Conservation (phyloP, 2,329 filamentous ascomycete genomes). For the Aspergillus udagawae region DNA sequence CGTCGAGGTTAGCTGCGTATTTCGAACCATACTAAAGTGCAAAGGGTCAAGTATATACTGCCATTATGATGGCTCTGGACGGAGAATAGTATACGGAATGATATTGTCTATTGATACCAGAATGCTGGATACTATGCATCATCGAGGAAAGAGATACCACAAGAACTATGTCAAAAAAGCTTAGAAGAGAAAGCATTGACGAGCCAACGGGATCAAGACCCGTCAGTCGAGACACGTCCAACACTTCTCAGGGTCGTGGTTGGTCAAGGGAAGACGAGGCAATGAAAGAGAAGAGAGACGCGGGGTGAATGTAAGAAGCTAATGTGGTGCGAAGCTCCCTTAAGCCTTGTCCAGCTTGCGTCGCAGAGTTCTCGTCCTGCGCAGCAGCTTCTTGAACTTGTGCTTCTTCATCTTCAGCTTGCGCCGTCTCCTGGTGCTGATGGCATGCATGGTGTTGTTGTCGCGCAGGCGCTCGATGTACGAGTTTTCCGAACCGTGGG, state of each 20-base stretch:
- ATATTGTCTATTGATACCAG: constrained; percentile 12
- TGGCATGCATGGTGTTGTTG: constrained; percentile 63
- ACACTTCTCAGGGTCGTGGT: neutral
- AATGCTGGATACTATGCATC: neutral
- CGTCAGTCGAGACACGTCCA: neutral
- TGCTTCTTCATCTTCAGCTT: constrained; percentile 99
- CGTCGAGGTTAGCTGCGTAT: neutral
- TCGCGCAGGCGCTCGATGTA: constrained; percentile 68
- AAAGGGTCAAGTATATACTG: neutral
- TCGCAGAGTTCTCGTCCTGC: constrained; percentile 80
- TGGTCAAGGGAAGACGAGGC: neutral
- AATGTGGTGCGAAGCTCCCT: constrained; percentile 8
- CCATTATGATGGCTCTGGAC: neutral
- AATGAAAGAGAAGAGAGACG: constrained; percentile 7
- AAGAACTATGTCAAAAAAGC: neutral
- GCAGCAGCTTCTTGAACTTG: constrained; percentile 99
- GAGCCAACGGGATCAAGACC: neutral
- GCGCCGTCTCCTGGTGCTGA: constrained; percentile 87
- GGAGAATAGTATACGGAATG: constrained; percentile 5
- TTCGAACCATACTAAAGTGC: neutral
- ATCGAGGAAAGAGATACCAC: neutral
- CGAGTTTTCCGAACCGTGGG: constrained; percentile 34
- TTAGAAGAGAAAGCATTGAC: neutral
- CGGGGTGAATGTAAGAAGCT: constrained; percentile 1
- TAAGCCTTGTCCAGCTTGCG: constrained; percentile 71